Conservation (phyloP, 2,329 filamentous ascomycete species). For the Ceratocystis destructans region DNA sequence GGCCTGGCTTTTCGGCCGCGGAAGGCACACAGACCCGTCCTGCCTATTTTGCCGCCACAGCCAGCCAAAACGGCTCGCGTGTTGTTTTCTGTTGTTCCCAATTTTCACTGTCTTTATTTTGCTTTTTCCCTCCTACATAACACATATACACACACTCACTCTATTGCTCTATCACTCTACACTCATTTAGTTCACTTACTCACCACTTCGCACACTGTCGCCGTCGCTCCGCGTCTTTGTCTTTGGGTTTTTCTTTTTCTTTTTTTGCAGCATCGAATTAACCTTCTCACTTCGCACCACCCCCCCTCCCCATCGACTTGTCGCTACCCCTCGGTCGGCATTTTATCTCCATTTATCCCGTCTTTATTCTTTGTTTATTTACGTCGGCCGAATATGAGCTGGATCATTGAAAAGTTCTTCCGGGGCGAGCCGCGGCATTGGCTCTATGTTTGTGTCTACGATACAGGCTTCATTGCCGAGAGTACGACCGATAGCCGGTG, state of each 20-base stretch:
- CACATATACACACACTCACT: background rate
- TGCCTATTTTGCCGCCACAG: background rate
- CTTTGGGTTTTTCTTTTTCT: background rate
- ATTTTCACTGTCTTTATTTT: background rate
- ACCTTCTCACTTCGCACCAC: background rate
- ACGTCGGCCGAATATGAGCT: constrained; percentile 12
- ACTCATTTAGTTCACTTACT: background rate
- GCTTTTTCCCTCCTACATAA: background rate
- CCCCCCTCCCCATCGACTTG: background rate
- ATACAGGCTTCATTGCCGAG: constrained; percentile 9
- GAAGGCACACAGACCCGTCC: background rate
- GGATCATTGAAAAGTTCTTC: constrained; percentile 13
- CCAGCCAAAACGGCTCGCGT: background rate
- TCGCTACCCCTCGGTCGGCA: background rate
- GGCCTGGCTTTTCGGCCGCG: background rate
- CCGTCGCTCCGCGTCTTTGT: background rate
- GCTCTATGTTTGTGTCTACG: constrained; percentile 15
- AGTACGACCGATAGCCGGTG: background rate
- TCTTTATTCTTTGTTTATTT: constrained; percentile 1
- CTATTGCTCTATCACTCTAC: background rate
- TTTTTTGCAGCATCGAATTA: constrained; percentile 2
- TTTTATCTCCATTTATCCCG: background rate
- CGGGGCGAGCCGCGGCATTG: constrained; percentile 9
- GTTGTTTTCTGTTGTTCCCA: background rate
- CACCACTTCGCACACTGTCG: background rate